phyloP scores from a whole-genome alignment of 768 basidiomycete species.

The Boletus rubroflammeus region DNA sequence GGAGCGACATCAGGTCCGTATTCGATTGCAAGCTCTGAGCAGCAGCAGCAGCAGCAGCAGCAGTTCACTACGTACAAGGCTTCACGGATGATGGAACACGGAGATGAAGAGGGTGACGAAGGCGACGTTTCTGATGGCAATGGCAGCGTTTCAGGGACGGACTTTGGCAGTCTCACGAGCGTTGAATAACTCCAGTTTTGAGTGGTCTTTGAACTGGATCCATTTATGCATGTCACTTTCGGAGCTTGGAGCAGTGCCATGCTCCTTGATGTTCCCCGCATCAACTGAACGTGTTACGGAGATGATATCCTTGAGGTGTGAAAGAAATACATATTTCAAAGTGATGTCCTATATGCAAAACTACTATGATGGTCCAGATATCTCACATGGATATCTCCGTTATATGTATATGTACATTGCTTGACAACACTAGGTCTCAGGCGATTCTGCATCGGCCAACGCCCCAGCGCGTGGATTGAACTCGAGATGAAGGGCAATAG shows the following conservation, averaged over 20 bases:
- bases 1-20: slow-evolving; percentile 21
- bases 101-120: slow-evolving; percentile 21
- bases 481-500: slow-evolving; percentile 60
- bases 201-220: not conserved
- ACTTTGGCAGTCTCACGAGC: slow-evolving; percentile 49
- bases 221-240: slow-evolving; percentile 3
- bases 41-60: slow-evolving; percentile 14
- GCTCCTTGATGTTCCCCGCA: not conserved
- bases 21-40: slow-evolving; percentile 19
- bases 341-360: slow-evolving; percentile 4
- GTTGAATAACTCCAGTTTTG: slow-evolving; percentile 35
- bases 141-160: slow-evolving; percentile 39
- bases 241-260: not conserved
- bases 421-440: slow-evolving; percentile 12
- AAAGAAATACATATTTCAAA: not conserved
- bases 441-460: slow-evolving; percentile 18
- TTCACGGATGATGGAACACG: slow-evolving; percentile 10
- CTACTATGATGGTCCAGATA: slow-evolving; percentile 8
- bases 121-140: slow-evolving; percentile 37
- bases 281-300: not conserved
- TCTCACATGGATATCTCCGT: slow-evolving; percentile 2
- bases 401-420: not conserved
- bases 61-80: slow-evolving; percentile 21
- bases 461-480: slow-evolving; percentile 43
- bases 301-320: not conserved